Evolutionary conservation across 345 rosid genomes (phyloP), one percentile per base, ranked within the genome.

Genomic region (Acer yangbiense): DNA sequence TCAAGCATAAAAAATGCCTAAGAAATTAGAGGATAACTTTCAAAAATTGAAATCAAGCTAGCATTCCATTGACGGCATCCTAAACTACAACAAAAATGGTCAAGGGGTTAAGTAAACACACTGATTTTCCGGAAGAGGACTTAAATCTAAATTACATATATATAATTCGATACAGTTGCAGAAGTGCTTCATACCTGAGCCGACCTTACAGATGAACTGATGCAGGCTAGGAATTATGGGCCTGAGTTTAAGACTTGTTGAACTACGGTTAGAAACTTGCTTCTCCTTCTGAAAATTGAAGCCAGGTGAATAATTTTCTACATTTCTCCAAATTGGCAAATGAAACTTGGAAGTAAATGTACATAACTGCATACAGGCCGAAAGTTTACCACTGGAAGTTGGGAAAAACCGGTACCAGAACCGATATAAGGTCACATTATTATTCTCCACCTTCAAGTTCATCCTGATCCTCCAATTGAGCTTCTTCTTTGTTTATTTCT

Each of bases 391-490:
- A 35, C 18, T 0, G 65, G 65, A 32, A 48, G 52, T 35, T 64
- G 41, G 35, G 32, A n/a, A 65, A 63, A 21, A 62, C 54, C 7
- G 18, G 29, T 5, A 23, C 17, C 43, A 50, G 55, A 66, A 35
- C 17, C 39, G 9, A 43, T 2, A 21, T 29, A 18, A 39, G 69
- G 67, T 65, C 76, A 54, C 10, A 75, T 73, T 67, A 69, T 78
- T 79, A 77, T 44, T 94, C 98, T 16, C 87, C 84, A 4, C 91
- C 90, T 50, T 92, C 99, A 9, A 90, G 91, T 80, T 96, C 99
- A 75, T 96, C 99, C 80, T 90, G 95, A 84, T 96, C 99, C 78
- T 96, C 99, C 71, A 92, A 76, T 43, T 84, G 93, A 61, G 90
- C 79, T 81, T 91, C 94, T 83, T 96, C 99, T 80, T 91, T 92